A percentile compares a stretch with the other conserved stretches of the same genome.
Evolutionary conservation across 1,284 basidiomycete species (phyloP).

Genomic region (Porogramme epimiltina): DNA sequence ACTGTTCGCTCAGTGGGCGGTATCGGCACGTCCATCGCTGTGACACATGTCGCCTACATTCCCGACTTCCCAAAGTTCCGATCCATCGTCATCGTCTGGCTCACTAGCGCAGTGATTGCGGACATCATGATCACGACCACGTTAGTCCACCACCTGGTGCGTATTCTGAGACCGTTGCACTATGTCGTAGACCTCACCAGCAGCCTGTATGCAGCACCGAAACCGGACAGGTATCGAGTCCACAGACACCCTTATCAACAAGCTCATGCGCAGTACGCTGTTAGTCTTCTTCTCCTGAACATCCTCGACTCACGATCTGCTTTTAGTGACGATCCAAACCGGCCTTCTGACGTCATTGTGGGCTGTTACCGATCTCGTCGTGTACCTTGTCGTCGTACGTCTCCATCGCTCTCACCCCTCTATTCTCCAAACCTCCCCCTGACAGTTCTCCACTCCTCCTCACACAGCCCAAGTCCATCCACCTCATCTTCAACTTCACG

Average conservation of each 20-base stretch:
- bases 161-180: neutral
- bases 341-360: conserved; percentile 34
- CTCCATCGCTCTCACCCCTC: neutral
- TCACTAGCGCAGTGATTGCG: conserved; percentile 29
- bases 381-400: conserved; percentile 31
- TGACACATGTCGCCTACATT: conserved; percentile 32
- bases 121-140: conserved; percentile 31
- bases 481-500: conserved; percentile 32
- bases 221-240: conserved; percentile 37
- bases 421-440: neutral
- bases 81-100: conserved; percentile 36
- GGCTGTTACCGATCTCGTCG: conserved; percentile 30
- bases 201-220: conserved; percentile 37
- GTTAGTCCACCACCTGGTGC: conserved; percentile 20
- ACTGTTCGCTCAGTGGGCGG: conserved; percentile 26
- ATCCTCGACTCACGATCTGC: neutral
- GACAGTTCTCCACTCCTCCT: neutral
- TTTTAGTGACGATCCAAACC: conserved; percentile 35
- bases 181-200: conserved; percentile 10
- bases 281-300: neutral
- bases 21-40: conserved; percentile 33
- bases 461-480: conserved; percentile 22
- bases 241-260: conserved; percentile 36
- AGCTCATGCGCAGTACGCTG: conserved; percentile 42
- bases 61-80: conserved; percentile 34